phyloP scores from a whole-genome alignment of 2,329 filamentous ascomycete genomes.

The Volutella citrinella region DNA sequence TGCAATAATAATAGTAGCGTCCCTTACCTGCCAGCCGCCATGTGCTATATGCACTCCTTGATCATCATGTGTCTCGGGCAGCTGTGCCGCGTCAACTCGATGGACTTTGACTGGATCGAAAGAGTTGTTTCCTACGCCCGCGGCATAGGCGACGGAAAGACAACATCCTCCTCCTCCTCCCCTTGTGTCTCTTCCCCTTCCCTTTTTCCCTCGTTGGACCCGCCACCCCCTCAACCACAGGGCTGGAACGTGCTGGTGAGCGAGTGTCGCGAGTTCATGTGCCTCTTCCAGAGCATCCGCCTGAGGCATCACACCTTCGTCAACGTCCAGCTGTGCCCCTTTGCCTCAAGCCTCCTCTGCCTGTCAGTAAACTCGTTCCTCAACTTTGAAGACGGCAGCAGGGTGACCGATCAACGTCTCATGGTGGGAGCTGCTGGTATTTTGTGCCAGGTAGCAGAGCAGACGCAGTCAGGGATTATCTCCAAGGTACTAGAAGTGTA shows the following conservation, averaged over 20 bases:
- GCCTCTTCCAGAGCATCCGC: conserved; percentile 2
- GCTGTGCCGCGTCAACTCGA: too few species aligned
- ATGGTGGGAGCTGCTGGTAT: background rate
- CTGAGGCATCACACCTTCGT: too few species aligned
- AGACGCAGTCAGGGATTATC: conserved; percentile 1
- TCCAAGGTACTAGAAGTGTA: conserved; percentile 1
- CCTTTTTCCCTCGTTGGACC: too few species aligned
- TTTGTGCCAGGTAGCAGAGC: background rate
- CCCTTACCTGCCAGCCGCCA: too few species aligned
- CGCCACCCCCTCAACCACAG: too few species aligned
- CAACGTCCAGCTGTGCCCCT: conserved; percentile 1
- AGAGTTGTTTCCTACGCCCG: too few species aligned
- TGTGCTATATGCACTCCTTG: too few species aligned
- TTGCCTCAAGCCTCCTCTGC: background rate
- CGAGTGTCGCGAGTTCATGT: conserved; percentile 6
- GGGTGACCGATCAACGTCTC: background rate
- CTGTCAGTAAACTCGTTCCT: conserved; percentile 1
- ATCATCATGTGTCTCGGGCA: too few species aligned
- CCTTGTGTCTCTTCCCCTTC: too few species aligned
- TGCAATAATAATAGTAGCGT: too few species aligned
- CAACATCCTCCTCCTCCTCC: background rate
- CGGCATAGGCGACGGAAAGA: too few species aligned
- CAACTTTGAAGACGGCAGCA: conserved; percentile 1
- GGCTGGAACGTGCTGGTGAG: conserved; percentile 9
- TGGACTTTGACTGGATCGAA: too few species aligned